Percentiles rank a stretch among this genome's conserved stretches.
Evolutionary conservation across 106 monocot genomes (phyloP).

Genomic region (Dendrobium nobile): DNA sequence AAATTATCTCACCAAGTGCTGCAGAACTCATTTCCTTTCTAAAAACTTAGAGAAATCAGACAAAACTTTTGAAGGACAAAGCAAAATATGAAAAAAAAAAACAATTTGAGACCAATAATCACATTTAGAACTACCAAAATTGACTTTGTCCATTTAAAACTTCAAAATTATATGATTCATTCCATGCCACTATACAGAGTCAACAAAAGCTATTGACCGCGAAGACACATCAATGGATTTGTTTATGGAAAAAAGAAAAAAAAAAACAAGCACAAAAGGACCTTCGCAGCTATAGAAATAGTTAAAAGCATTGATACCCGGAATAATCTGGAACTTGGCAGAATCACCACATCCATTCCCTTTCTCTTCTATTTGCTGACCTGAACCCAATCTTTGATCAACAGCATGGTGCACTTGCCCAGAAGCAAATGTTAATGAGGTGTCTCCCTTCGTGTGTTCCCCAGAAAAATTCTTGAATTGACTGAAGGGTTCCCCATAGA

Average conservation of each 20-base stretch:
- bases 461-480: conserved; percentile 13
- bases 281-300: neutral
- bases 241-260: neutral
- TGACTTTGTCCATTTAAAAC: neutral
- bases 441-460: neutral
- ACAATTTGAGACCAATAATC: neutral
- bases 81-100: neutral
- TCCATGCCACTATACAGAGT: too few relatives aligned
- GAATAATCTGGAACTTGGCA: neutral
- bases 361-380: neutral
- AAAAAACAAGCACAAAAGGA: neutral
- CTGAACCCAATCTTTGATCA: neutral
- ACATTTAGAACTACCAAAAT: neutral
- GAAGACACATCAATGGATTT: too few relatives aligned
- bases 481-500: conserved; percentile 22
- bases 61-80: neutral
- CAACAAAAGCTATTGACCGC: too few relatives aligned
- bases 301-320: neutral
- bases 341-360: neutral
- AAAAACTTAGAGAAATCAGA: neutral
- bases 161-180: neutral
- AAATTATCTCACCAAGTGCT: neutral
- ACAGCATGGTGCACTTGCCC: conserved; percentile 7
- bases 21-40: neutral
- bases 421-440: conserved; percentile 1